A percentile compares a stretch with the other conserved stretches of the same genome.
These are phyloP conservation scores for Penicillium samsonianum DNA, from an alignment of 495 filamentous ascomycete genomes.

Conservation along the genomic window DNA sequence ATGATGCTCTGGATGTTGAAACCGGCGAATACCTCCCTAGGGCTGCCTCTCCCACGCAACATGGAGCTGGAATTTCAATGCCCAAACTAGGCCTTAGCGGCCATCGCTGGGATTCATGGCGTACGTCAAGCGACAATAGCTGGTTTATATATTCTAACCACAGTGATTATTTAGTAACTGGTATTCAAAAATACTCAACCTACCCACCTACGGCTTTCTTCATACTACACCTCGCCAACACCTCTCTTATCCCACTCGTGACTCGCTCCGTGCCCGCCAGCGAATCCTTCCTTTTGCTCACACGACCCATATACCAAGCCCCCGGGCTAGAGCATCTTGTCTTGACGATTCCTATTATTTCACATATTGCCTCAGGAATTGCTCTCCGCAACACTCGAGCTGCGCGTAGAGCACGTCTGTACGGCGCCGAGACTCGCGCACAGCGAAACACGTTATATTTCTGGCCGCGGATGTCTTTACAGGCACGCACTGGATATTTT, in stretches of 20 bases:
- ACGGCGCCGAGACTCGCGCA: constrained; percentile 59
- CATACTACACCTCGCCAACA: constrained; percentile 75
- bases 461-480: constrained; percentile 69
- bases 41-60: constrained; percentile 15
- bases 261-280: constrained; percentile 54
- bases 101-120: constrained; percentile 60
- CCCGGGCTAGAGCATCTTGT: constrained; percentile 48
- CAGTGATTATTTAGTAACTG: constrained; percentile 57
- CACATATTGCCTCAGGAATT: constrained; percentile 66
- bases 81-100: constrained; percentile 58
- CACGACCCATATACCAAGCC: constrained; percentile 78
- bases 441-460: constrained; percentile 41
- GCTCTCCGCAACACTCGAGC: constrained; percentile 73
- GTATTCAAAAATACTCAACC: constrained; percentile 81
- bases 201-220: constrained; percentile 83
- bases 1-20: constrained; percentile 57
- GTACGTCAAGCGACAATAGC: constrained; percentile 40
- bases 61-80: constrained; percentile 24
- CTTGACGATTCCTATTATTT: constrained; percentile 46
- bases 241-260: constrained; percentile 69
- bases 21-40: constrained; percentile 59
- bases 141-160: constrained; percentile 10
- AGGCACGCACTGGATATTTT: constrained; percentile 66
- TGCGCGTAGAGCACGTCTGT: constrained; percentile 63
- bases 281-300: constrained; percentile 62